phyloP scores from a whole-genome alignment of 2,329 filamentous ascomycete species.

The Paraphaeosphaeria minitans region DNA sequence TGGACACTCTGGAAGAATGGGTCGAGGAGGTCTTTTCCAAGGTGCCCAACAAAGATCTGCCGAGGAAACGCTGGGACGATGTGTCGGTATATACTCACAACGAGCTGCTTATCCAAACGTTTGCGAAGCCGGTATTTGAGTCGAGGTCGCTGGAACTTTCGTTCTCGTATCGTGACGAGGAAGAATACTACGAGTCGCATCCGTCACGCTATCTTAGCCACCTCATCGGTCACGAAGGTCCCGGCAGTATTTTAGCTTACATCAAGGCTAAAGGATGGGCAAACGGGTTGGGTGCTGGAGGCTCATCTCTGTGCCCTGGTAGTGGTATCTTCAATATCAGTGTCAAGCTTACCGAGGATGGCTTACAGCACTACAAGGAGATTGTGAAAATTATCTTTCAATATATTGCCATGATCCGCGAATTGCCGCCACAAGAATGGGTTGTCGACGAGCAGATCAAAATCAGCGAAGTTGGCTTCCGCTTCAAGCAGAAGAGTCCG shows the following conservation, averaged over 20 bases:
- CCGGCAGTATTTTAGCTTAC: conserved; percentile 88
- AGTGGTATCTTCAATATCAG: conserved; percentile 80
- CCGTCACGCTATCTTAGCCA: conserved; percentile 87
- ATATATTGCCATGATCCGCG: conserved; percentile 85
- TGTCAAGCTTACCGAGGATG: conserved; percentile 82
- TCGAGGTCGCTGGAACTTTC: conserved; percentile 76
- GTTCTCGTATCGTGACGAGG: conserved; percentile 87
- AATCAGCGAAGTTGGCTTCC: conserved; percentile 91
- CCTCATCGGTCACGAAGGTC: conserved; percentile 88
- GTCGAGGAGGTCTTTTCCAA: conserved; percentile 80
- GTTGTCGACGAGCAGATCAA: conserved; percentile 91
- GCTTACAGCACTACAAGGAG: conserved; percentile 79
- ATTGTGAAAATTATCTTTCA: conserved; percentile 85
- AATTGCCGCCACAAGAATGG: conserved; percentile 84
- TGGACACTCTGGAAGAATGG: conserved; percentile 85
- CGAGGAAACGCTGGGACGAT: conserved; percentile 69
- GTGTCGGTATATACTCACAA: conserved; percentile 64
- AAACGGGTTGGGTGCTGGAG: conserved; percentile 79
- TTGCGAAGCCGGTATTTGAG: conserved; percentile 92
- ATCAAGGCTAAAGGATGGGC: conserved; percentile 91
- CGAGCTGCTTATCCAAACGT: conserved; percentile 73
- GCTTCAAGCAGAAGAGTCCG: conserved; percentile 89
- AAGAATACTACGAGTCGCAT: conserved; percentile 76
- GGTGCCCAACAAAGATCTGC: conserved; percentile 80
- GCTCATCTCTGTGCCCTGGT: conserved; percentile 77